Conservation (phyloP, 257 asterid species). For the Phtheirospermum japonicum region DNA sequence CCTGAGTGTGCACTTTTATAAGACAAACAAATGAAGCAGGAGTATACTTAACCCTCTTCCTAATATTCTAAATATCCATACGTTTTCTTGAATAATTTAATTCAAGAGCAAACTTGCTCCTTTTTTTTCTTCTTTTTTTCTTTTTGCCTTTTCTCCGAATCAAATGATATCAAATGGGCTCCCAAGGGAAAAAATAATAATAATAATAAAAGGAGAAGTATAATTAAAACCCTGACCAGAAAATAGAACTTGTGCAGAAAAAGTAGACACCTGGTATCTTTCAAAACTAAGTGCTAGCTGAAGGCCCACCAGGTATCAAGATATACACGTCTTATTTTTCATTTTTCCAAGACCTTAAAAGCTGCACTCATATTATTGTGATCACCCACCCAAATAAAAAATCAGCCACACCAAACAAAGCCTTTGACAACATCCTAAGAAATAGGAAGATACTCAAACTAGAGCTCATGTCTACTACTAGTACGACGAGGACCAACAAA, state of each 20-base stretch:
- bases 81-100: no score
- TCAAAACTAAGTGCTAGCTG: conserved; percentile 16
- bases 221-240: conserved; percentile 5
- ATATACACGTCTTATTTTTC: conserved; percentile 29
- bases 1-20: no score
- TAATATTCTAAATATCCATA: no score
- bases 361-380: conserved; percentile 24
- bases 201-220: no score
- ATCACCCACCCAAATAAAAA: conserved; percentile 25
- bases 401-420: conserved; percentile 28
- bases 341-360: conserved; percentile 11
- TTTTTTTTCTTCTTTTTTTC: no score
- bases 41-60: no score
- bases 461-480: conserved; percentile 28
- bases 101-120: background rate
- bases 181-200: no score
- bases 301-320: conserved; percentile 37
- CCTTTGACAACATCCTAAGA: conserved; percentile 16
- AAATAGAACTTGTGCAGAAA: background rate
- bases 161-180: background rate
- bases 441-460: background rate
- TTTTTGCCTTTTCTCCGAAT: no score
- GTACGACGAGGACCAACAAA: conserved; percentile 29
- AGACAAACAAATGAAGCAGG: no score
- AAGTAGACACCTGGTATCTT: conserved; percentile 30